phyloP scores from a whole-genome alignment of 306 rosid genomes.

The Vigna mungo region DNA sequence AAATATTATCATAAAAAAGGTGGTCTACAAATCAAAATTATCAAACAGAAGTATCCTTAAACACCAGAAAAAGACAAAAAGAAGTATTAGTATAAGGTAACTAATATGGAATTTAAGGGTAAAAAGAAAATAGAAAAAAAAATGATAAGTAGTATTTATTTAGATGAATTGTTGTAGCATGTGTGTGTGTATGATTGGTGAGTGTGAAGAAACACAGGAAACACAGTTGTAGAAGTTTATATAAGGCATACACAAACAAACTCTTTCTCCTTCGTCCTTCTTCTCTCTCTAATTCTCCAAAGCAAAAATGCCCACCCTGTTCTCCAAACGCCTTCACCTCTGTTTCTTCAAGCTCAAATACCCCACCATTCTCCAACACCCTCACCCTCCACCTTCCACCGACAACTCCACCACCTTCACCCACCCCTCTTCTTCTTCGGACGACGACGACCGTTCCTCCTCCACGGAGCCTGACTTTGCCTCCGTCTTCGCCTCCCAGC shows the following conservation, averaged over 20 bases:
- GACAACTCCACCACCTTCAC: slow-evolving; percentile 33
- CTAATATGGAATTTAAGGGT: too few relatives aligned
- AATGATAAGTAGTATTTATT: background rate
- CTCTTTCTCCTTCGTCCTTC: background rate
- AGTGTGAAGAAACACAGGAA: background rate
- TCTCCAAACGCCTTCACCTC: slow-evolving; percentile 63
- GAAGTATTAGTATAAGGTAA: too few relatives aligned
- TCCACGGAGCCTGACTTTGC: slow-evolving; percentile 67
- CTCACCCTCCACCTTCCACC: slow-evolving; percentile 36
- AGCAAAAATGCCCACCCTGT: slow-evolving; percentile 55
- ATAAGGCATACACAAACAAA: background rate
- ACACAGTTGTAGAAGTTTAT: background rate
- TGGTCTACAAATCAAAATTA: too few relatives aligned
- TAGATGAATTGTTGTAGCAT: background rate
- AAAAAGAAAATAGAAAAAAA: background rate
- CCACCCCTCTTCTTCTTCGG: background rate
- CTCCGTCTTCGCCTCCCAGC: slow-evolving; percentile 69
- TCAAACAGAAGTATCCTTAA: too few relatives aligned
- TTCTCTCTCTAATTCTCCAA: background rate
- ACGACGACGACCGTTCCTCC: background rate
- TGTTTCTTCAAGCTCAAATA: slow-evolving; percentile 78
- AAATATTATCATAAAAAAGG: too few relatives aligned
- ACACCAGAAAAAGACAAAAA: too few relatives aligned
- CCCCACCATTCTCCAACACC: slow-evolving; percentile 54
- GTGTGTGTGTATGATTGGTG: background rate